phyloP scores from a whole-genome alignment of 352 stramenopile genomes.

The Phytophthora pseudosyringae region DNA sequence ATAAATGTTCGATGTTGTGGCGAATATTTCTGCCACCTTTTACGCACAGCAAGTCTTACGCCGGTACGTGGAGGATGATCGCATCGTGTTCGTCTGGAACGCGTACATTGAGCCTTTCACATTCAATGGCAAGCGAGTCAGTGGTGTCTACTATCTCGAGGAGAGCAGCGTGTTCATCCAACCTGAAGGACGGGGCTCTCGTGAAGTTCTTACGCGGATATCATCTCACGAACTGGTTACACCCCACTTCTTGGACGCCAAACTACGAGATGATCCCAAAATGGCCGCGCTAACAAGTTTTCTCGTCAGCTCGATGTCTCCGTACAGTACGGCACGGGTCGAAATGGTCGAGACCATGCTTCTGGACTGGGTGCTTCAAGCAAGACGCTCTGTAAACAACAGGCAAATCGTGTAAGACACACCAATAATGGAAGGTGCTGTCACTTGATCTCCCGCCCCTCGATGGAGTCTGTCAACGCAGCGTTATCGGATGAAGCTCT shows the following conservation, averaged over 20 bases:
- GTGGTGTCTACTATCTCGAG: constrained; percentile 45
- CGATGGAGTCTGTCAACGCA: background rate
- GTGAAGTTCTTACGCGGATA: constrained; percentile 20
- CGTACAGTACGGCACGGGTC: constrained; percentile 32
- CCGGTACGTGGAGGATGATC: constrained; percentile 51
- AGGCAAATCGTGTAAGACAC: too few relatives aligned
- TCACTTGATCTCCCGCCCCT: too few relatives aligned
- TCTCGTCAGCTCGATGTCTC: constrained; percentile 34
- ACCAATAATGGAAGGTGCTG: too few relatives aligned
- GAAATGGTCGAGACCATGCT: constrained; percentile 27
- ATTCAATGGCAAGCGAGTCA: constrained; percentile 46
- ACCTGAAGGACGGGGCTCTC: constrained; percentile 1
- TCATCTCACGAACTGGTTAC: constrained; percentile 51
- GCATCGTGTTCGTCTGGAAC: constrained; percentile 59
- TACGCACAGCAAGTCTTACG: constrained; percentile 55
- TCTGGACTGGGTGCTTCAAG: background rate
- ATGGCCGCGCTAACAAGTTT: constrained; percentile 42
- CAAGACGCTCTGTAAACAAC: background rate
- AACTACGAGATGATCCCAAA: constrained; percentile 23
- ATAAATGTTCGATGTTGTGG: constrained; percentile 45
- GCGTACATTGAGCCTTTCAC: constrained; percentile 50
- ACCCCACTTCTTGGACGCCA: constrained; percentile 40
- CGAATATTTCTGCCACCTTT: constrained; percentile 52
- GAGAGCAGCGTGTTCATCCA: constrained; percentile 62
- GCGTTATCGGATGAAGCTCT: background rate